Percentiles rank a stretch among this genome's conserved stretches.
These are phyloP conservation scores for Botryotinia globosa DNA, from an alignment of 2,329 filamentous ascomycete species.

Conservation along the genomic window DNA sequence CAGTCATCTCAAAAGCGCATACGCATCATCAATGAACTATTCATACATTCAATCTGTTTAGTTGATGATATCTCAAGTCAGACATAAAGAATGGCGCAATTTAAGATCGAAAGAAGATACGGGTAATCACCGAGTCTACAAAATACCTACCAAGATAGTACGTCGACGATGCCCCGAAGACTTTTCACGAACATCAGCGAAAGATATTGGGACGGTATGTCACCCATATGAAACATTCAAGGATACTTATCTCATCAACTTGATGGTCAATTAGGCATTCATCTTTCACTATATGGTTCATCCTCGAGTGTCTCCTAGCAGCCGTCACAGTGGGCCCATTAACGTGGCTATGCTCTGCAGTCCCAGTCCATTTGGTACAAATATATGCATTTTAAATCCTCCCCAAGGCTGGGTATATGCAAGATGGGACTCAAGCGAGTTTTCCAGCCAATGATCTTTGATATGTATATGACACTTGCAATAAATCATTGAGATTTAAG, in stretches of 20 bases:
- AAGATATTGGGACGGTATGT: neutral
- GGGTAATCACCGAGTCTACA: neutral
- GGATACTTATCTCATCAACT: neutral
- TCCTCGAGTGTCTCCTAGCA: neutral
- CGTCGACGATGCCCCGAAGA: neutral
- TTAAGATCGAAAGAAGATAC: neutral
- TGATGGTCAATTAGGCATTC: neutral
- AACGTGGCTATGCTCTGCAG: neutral
- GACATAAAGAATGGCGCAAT: neutral
- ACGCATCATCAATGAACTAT: neutral
- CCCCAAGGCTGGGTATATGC: neutral
- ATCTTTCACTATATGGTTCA: neutral
- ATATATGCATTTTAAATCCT: neutral
- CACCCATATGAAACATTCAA: neutral
- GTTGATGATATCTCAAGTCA: neutral
- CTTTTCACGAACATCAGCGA: neutral
- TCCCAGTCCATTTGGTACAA: neutral
- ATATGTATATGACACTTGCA: neutral
- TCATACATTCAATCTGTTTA: neutral
- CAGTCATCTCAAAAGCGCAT: neutral
- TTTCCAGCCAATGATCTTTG: neutral
- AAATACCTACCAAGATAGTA: neutral
- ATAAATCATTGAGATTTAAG: neutral
- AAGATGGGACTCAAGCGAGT: neutral
- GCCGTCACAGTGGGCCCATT: neutral